A percentile compares a stretch with the other conserved stretches of the same genome.
These are phyloP conservation scores for Pelargonium myrrhifolium DNA, from an alignment of 441 rosid genomes.

Conservation along the genomic window DNA sequence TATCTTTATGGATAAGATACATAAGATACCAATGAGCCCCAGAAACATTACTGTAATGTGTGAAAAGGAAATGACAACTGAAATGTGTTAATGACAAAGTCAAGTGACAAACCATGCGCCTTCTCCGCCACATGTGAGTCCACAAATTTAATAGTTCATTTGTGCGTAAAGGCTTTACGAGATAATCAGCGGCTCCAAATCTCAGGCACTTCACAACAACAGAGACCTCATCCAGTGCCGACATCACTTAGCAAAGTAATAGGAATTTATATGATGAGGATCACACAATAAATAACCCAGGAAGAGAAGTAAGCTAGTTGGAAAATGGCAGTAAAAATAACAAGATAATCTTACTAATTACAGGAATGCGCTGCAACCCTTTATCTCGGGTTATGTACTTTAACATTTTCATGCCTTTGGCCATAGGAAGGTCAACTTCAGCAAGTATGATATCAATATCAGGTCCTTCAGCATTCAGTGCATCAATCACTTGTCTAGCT, in stretches of 20 bases:
- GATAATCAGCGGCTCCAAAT: conserved; percentile 72
- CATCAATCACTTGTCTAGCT: conserved; percentile 92
- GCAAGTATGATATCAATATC: conserved; percentile 89
- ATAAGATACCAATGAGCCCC: not conserved
- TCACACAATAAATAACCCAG: conserved; percentile 3
- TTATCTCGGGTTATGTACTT: conserved; percentile 80
- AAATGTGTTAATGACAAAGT: not conserved
- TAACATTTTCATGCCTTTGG: conserved; percentile 90
- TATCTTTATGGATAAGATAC: not conserved
- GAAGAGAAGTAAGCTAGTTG: not conserved
- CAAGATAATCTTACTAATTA: conserved; percentile 66
- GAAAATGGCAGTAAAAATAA: conserved; percentile 8
- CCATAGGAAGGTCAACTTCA: conserved; percentile 92
- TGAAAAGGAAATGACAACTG: not conserved
- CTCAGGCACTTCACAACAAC: conserved; percentile 92
- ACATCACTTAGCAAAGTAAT: conserved; percentile 67
- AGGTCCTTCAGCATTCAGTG: conserved; percentile 90
- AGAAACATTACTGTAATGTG: not conserved
- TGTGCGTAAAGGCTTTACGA: conserved; percentile 74
- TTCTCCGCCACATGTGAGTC: conserved; percentile 99
- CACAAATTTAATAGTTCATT: conserved; percentile 90
- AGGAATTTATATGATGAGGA: conserved; percentile 18
- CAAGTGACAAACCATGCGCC: conserved; percentile 67
- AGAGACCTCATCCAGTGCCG: conserved; percentile 90
- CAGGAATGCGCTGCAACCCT: conserved; percentile 79